Evolutionary conservation across 495 filamentous ascomycete species (phyloP).

Genomic region (Penicillium manginii): DNA sequence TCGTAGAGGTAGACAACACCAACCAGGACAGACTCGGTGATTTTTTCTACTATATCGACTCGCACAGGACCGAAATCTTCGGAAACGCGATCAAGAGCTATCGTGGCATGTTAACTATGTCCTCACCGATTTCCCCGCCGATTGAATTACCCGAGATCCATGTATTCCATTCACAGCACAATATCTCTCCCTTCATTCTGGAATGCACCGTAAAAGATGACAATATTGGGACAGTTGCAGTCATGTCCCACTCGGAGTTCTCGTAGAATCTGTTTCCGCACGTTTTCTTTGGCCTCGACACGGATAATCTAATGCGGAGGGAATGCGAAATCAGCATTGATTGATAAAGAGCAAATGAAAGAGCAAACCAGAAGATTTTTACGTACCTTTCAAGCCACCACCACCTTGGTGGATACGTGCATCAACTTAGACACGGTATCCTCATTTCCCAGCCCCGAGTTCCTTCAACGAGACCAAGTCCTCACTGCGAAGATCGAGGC

Average conservation of each 20-base stretch:
- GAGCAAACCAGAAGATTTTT: background rate
- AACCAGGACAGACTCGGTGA: constrained; percentile 91
- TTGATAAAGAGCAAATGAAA: background rate
- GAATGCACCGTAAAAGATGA: constrained; percentile 96
- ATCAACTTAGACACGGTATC: constrained; percentile 97
- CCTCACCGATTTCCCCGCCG: constrained; percentile 9
- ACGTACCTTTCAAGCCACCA: constrained; percentile 95
- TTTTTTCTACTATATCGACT: constrained; percentile 96
- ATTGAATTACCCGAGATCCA: constrained; percentile 91
- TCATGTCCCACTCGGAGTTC: constrained; percentile 98
- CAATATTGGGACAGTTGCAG: constrained; percentile 93
- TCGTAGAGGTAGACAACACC: constrained; percentile 94
- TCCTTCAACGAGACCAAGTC: constrained; percentile 93
- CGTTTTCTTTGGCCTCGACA: constrained; percentile 94
- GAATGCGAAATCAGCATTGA: background rate
- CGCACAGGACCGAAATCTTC: constrained; percentile 92
- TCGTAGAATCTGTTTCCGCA: constrained; percentile 92
- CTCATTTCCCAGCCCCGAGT: constrained; percentile 92
- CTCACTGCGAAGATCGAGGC: constrained; percentile 86
- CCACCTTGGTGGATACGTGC: constrained; percentile 89
- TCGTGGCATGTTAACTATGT: constrained; percentile 40
- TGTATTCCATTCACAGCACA: constrained; percentile 99
- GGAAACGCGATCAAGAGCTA: constrained; percentile 92
- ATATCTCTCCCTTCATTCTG: constrained; percentile 95
- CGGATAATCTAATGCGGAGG: constrained; percentile 97